These are phyloP conservation scores for Eucalyptus erythrocorys DNA, from an alignment of 345 rosid genomes.

Conservation along the genomic window DNA sequence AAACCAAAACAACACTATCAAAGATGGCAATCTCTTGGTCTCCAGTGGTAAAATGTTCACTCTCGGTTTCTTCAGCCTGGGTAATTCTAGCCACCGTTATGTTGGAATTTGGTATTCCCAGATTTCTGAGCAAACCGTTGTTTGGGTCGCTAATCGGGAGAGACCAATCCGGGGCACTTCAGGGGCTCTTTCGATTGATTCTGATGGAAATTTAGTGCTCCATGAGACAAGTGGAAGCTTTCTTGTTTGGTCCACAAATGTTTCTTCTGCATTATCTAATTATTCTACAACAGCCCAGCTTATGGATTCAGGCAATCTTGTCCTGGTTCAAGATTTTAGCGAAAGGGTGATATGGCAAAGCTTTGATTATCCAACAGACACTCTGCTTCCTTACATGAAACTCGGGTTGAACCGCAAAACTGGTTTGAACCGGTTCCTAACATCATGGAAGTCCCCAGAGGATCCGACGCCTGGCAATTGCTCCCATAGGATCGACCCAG, in stretches of 20 bases:
- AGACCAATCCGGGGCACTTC: not conserved
- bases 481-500: not conserved
- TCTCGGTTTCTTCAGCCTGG: constrained; percentile 17
- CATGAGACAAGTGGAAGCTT: not conserved
- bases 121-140: not conserved
- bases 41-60: not conserved
- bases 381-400: not conserved
- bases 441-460: constrained; percentile 9
- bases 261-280: not conserved
- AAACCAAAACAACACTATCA: not conserved
- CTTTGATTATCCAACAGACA: constrained; percentile 16
- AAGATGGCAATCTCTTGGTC: not conserved
- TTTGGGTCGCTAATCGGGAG: constrained; percentile 16
- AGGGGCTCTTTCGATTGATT: not conserved
- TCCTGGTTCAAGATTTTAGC: not conserved
- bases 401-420: not conserved
- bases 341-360: constrained; percentile 8
- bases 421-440: not conserved
- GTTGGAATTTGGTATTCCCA: constrained; percentile 11
- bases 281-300: not conserved
- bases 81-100: not conserved
- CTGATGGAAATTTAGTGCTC: constrained; percentile 3
- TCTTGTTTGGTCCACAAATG: constrained; percentile 6
- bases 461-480: constrained; percentile 2
- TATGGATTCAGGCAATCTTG: constrained; percentile 11